phyloP scores from a whole-genome alignment of 257 asterid species.

The Anisodus acutangulus region DNA sequence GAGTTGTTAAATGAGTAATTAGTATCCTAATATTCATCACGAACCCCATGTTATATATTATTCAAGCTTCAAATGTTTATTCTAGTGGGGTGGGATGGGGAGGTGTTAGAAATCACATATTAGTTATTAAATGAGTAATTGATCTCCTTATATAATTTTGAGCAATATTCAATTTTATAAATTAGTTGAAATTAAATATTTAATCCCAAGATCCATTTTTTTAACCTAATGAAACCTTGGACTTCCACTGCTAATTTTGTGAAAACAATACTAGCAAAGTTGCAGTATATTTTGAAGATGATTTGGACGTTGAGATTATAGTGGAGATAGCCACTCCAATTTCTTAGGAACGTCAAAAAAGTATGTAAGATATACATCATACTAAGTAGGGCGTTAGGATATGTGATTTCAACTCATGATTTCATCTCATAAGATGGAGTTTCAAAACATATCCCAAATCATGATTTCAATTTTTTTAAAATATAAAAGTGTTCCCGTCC shows the following conservation, averaged over 20 bases:
- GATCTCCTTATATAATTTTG: neutral
- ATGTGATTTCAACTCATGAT: too few relatives aligned
- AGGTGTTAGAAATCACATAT: neutral
- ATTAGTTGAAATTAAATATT: neutral
- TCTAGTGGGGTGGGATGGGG: too few relatives aligned
- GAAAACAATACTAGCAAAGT: neutral
- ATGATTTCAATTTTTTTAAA: too few relatives aligned
- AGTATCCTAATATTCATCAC: too few relatives aligned
- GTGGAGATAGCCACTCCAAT: conserved; percentile 10
- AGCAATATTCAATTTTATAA: neutral
- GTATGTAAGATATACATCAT: neutral
- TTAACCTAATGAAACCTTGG: neutral
- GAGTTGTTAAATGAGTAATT: too few relatives aligned
- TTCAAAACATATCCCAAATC: too few relatives aligned
- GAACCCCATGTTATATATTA: too few relatives aligned
- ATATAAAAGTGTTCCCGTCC: too few relatives aligned
- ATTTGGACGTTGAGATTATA: neutral
- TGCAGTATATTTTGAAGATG: neutral
- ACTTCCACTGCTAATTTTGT: neutral
- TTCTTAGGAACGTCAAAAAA: conserved; percentile 3
- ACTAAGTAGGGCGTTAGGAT: neutral
- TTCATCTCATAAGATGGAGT: too few relatives aligned
- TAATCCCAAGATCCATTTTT: too few relatives aligned
- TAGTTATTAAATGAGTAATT: neutral
- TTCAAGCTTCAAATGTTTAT: too few relatives aligned